Conservation (phyloP, 805 yeast species). For the Ogataea kodamae region DNA sequence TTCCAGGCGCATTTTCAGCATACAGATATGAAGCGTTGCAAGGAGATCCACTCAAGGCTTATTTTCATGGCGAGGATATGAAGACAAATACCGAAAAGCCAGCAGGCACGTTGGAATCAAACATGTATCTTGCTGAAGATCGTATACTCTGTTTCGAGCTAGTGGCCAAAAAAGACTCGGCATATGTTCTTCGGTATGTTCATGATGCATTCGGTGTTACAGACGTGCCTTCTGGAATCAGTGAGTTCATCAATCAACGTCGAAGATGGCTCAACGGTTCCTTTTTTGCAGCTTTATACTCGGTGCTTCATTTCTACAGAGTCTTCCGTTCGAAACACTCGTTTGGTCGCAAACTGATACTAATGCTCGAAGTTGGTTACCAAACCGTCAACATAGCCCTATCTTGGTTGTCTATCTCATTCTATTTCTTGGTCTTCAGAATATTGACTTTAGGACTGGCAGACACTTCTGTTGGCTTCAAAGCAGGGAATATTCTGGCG, state of each 20-base stretch:
- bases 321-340: conserved; percentile 77
- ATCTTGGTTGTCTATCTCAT: conserved; percentile 88
- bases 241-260: conserved; percentile 88
- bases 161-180: conserved; percentile 69
- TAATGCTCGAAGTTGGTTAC: conserved; percentile 75
- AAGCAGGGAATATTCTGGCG: conserved; percentile 71
- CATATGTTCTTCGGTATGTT: conserved; percentile 79
- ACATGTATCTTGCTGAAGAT: conserved; percentile 97
- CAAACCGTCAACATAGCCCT: conserved; percentile 69
- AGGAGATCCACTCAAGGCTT: conserved; percentile 82
- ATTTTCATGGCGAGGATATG: conserved; percentile 90
- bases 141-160: conserved; percentile 92
- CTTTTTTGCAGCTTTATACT: conserved; percentile 87
- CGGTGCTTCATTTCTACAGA: conserved; percentile 69
- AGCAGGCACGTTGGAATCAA: conserved; percentile 86
- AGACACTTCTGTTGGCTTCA: conserved; percentile 40
- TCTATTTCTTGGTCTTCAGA: conserved; percentile 84
- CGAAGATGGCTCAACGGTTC: conserved; percentile 98
- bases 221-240: conserved; percentile 85
- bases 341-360: conserved; percentile 58
- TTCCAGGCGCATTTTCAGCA: conserved; percentile 97
- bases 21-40: conserved; percentile 75
- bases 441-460: conserved; percentile 76
- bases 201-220: conserved; percentile 88
- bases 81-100: conserved; percentile 50